Evolutionary conservation across 345 rosid genomes (phyloP), one percentile per base, ranked within the genome.

Genomic region (Arabidopsis arenosa): DNA sequence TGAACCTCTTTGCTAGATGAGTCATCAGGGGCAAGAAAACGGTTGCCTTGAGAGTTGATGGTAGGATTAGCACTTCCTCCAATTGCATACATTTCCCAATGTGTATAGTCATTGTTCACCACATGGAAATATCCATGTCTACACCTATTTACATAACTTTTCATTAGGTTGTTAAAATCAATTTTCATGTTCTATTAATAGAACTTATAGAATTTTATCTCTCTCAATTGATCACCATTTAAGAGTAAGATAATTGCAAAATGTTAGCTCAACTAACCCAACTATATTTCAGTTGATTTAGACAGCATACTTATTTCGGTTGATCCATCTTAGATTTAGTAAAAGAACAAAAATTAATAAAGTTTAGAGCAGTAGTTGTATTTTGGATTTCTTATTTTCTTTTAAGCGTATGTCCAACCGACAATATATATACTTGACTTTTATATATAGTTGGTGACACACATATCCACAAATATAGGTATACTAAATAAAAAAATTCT

Each of bases 81-180:
- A 73, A 91, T 86, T 11, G 97, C 97, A 69, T 91, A 89, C 94
- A 89, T 91, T 77, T 91, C 89, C 97, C 97, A 91, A 67, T 91
- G 97, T 47, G 90, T 87, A 60, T 91, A 91, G 86, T 91, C 93
- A 75, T 91, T 91, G 88, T 91, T 89, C 80, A 91, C 97, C 86
- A 89, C 97, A 76, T 91, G 97, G 81, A 91, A 91, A 53, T 91
- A 91, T 69, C 97, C 97, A 78, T 73, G 89, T 73, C 97, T 79
- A 63, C 94, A 91, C 70, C 97, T 91, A 72, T 17, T 5, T 21
- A 63, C 43, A 76, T 43, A 51, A 30, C 3, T 15, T 17, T 58
- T 2, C 66, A 64, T 64, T 39, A 70, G 35, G 48, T 37, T 48
- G 26, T 68, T 32, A 8, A 2, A 59, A 39, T 28, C 3, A 58